Evolutionary conservation across 2,329 filamentous ascomycete genomes (phyloP).

Genomic region (Pleomassaria siparia): DNA sequence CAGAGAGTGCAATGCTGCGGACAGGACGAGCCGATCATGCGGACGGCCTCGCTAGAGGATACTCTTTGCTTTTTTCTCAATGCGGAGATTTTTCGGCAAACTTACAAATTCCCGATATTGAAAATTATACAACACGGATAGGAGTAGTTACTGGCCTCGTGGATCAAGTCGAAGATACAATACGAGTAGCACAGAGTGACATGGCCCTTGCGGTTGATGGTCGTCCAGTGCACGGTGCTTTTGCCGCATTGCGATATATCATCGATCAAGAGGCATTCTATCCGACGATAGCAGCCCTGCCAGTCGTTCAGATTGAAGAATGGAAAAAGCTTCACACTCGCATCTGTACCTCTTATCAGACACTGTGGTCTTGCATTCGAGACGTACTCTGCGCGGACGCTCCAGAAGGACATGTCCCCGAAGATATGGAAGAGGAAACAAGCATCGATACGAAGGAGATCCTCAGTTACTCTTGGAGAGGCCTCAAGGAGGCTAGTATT

Average conservation of each 20-base stretch:
- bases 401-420: conserved; percentile 81
- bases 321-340: conserved; percentile 53
- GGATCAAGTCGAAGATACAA: conserved; percentile 63
- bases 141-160: conserved; percentile 61
- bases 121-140: conserved; percentile 44
- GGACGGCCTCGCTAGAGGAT: conserved; percentile 81
- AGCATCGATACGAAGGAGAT: conserved; percentile 83
- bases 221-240: conserved; percentile 50
- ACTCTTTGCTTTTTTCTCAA: conserved; percentile 69
- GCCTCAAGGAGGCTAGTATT: conserved; percentile 89
- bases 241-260: conserved; percentile 50
- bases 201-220: conserved; percentile 61
- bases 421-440: conserved; percentile 71
- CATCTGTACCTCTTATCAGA: conserved; percentile 62
- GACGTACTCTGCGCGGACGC: conserved; percentile 88
- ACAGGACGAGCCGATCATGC: conserved; percentile 90
- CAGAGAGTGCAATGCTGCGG: conserved; percentile 60
- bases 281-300: conserved; percentile 11
- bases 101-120: neutral
- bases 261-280: conserved; percentile 46
- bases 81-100: conserved; percentile 9
- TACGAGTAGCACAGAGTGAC: conserved; percentile 63
- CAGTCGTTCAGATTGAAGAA: conserved; percentile 12
- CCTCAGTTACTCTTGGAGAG: conserved; percentile 91
- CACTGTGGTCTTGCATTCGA: conserved; percentile 76